A percentile compares a stretch with the other conserved stretches of the same genome.
These are phyloP conservation scores for Tetrapyrgos nigripes DNA, from an alignment of 1,284 basidiomycete genomes.

Conservation along the genomic window DNA sequence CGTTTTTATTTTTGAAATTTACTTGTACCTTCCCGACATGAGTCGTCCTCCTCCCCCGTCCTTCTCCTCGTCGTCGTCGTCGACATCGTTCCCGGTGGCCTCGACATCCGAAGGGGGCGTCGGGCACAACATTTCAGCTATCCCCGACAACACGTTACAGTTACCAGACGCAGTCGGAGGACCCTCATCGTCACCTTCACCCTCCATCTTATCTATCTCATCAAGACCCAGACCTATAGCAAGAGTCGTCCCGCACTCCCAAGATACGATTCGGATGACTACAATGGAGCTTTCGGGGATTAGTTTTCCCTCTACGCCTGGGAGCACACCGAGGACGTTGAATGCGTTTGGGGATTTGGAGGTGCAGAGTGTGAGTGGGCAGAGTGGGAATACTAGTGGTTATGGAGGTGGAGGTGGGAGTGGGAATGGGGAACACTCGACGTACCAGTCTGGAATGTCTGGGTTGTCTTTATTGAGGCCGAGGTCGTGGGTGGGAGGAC, in stretches of 20 bases:
- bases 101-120: neutral
- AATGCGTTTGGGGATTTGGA: neutral
- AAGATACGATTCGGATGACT: conserved; percentile 65
- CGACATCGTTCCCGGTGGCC: neutral
- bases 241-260: conserved; percentile 50
- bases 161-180: too few relatives aligned
- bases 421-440: neutral
- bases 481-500: neutral
- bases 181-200: neutral
- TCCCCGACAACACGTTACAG: too few relatives aligned
- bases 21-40: too few relatives aligned
- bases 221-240: conserved; percentile 2
- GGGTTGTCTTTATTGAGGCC: neutral
- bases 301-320: conserved; percentile 35
- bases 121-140: neutral
- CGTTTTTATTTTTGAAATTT: too few relatives aligned
- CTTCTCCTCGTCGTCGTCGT: too few relatives aligned
- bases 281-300: conserved; percentile 71
- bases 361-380: neutral
- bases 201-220: neutral
- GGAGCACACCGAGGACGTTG: neutral
- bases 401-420: too few relatives aligned
- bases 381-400: neutral
- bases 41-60: too few relatives aligned
- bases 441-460: neutral